Conservation (phyloP, 169 alveolate species). For the Cryptosporidium tyzzeri region DNA sequence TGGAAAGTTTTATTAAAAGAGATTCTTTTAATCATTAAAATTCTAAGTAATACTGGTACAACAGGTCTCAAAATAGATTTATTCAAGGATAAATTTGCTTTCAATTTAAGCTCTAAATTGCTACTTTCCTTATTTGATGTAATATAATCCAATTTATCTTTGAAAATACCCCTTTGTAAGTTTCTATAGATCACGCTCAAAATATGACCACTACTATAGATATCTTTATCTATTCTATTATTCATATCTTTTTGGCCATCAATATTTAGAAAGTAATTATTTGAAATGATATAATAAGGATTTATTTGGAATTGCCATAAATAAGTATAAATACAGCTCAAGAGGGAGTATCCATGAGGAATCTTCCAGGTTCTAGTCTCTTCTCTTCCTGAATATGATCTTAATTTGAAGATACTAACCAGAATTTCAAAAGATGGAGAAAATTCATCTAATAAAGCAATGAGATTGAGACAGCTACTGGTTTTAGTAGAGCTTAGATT, state of each 20-base stretch:
- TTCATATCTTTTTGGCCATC: neutral
- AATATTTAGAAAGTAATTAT: neutral
- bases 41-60: neutral
- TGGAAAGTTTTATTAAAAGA: neutral
- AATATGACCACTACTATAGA: conserved; percentile 5
- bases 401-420: conserved; percentile 23
- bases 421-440: conserved; percentile 32
- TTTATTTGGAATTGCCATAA: conserved; percentile 52
- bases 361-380: conserved; percentile 8
- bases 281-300: neutral
- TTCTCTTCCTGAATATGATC: neutral
- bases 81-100: neutral
- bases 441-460: conserved; percentile 4
- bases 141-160: neutral
- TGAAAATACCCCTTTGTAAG: neutral
- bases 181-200: conserved; percentile 6
- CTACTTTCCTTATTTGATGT: neutral
- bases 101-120: neutral
- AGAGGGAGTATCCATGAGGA: conserved; percentile 34
- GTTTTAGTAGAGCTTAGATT: neutral
- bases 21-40: neutral
- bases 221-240: neutral
- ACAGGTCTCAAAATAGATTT: neutral
- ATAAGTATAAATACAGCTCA: conserved; percentile 1
- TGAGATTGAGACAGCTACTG: neutral